Base-by-base conservation (phyloP, 2,329 filamentous ascomycete species). In the Colletotrichum eremochloae region DNA sequence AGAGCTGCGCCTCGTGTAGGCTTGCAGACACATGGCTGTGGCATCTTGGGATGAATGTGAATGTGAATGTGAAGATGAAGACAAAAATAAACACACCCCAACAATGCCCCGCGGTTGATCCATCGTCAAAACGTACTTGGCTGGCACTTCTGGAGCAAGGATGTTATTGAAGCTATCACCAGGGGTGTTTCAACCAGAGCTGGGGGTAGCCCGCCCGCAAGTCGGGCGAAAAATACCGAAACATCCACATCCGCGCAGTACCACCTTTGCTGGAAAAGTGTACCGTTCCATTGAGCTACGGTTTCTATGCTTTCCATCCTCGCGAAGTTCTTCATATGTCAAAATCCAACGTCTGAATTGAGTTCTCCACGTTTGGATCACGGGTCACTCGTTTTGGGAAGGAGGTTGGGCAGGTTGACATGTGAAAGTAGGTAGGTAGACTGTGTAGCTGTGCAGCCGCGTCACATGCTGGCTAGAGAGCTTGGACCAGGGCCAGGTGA, bases 381-480 rank as follows among this genome's bases (percentile, higher is more conserved):
- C 38, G 33, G 38, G 56, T 5, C 36, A 58, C 14, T 40, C n/a
- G 7, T 58, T 58, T 42, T 9, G 11, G 55, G 36, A 57, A 29
- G 44, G 44, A n/a, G 36, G n/a, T 57, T 6, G 38, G 50, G n/a
- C 7, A 14, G n/a, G n/a, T 42, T 58, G 38, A 31, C 56, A 58
- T 58, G 56, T 58, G 56, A 58, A 58, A 58, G 14, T 20, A 58
- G 14, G 56, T 42, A 58, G 42, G 14, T 20, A 58, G 14, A 40
- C 6, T 15, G 33, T 56, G 36, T 63, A 63, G 60, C 20, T 50
- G 42, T 29, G 58, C 18, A 68, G 29, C 55, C 29, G 60, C 66
- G 55, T 72, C 70, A 72, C 70, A 72, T 72, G 70, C n/a, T 15
- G 66, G 2, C 50, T 53, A 31, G 24, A 20, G 50, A 38, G n/a